A percentile compares a stretch with the other conserved stretches of the same genome.
These are phyloP conservation scores for Panicum hallii DNA, from an alignment of 202 grass and related monocot genomes.

Conservation along the genomic window DNA sequence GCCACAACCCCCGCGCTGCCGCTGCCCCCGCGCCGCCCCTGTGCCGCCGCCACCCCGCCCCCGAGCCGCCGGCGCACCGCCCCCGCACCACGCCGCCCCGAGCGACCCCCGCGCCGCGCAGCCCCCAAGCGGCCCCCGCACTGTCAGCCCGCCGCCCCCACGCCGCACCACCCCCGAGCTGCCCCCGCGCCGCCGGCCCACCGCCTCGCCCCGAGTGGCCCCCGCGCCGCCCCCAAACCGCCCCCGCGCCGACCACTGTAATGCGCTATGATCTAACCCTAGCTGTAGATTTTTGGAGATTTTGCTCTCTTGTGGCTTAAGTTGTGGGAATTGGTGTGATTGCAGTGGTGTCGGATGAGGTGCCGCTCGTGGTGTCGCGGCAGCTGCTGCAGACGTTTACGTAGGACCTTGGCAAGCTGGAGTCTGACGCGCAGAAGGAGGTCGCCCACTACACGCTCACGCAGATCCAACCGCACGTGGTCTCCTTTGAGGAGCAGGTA, in stretches of 20 bases:
- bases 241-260: constrained; percentile 98
- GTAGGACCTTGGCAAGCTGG: constrained; percentile 86
- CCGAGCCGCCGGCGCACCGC: too few relatives aligned
- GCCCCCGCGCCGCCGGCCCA: too few relatives aligned
- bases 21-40: too few relatives aligned
- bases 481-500: constrained; percentile 99
- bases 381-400: constrained; percentile 95
- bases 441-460: constrained; percentile 87
- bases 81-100: too few relatives aligned
- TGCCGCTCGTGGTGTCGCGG: constrained; percentile 95
- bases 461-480: constrained; percentile 95
- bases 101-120: too few relatives aligned
- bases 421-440: constrained; percentile 88
- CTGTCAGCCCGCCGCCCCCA: too few relatives aligned
- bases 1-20: too few relatives aligned
- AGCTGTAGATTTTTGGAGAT: background rate
- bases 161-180: too few relatives aligned
- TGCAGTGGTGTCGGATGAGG: constrained; percentile 93
- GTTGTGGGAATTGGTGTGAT: constrained; percentile 26
- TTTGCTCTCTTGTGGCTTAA: background rate
- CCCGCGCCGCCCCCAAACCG: too few relatives aligned
- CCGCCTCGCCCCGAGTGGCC: too few relatives aligned
- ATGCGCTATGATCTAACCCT: background rate
- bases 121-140: too few relatives aligned
- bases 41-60: too few relatives aligned